A percentile compares a stretch with the other conserved stretches of the same genome.
These are phyloP conservation scores for Tolypocladium sp. DNA, from an alignment of 2,329 filamentous ascomycete species.

Conservation along the genomic window DNA sequence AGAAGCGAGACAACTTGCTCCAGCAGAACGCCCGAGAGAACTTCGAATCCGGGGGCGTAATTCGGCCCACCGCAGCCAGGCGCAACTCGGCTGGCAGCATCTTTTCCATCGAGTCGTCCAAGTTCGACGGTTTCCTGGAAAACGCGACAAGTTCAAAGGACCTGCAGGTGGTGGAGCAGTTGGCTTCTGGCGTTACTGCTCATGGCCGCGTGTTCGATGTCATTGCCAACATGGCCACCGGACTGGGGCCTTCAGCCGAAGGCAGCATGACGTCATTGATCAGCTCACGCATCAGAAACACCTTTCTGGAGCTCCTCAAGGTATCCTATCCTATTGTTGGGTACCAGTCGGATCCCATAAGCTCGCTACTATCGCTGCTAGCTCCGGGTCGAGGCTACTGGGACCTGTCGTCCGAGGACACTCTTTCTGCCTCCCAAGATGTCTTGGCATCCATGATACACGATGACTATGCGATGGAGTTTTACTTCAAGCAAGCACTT, in stretches of 20 bases:
- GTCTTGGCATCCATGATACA: slow-evolving; percentile 23
- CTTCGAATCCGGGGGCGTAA: slow-evolving; percentile 38
- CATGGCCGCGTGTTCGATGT: slow-evolving; percentile 45
- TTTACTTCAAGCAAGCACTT: slow-evolving; percentile 58
- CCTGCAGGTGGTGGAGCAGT: slow-evolving; percentile 38
- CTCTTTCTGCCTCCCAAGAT: slow-evolving; percentile 22
- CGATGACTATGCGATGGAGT: slow-evolving; percentile 39
- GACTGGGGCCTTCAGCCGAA: slow-evolving; percentile 33
- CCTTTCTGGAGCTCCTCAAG: slow-evolving; percentile 63
- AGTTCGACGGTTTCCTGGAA: slow-evolving; percentile 49
- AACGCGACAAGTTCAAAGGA: slow-evolving; percentile 41
- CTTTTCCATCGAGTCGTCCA: slow-evolving; percentile 50
- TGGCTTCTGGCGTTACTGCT: slow-evolving; percentile 39
- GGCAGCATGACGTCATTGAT: slow-evolving; percentile 45
- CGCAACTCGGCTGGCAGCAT: slow-evolving; percentile 54
- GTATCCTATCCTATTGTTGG: slow-evolving; percentile 57
- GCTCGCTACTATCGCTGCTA: slow-evolving; percentile 56
- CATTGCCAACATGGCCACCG: slow-evolving; percentile 39
- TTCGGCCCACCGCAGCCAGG: slow-evolving; percentile 30
- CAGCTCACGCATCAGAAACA: slow-evolving; percentile 51
- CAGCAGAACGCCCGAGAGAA: slow-evolving; percentile 50
- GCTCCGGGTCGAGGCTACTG: slow-evolving; percentile 44
- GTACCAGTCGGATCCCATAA: slow-evolving; percentile 64
- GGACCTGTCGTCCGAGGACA: slow-evolving; percentile 34
- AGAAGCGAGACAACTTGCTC: slow-evolving; percentile 47